Percentiles rank a stretch among this genome's conserved stretches.
These are phyloP conservation scores for Endocladia muricata DNA, from an alignment of 31 red algal species.

Conservation along the genomic window DNA sequence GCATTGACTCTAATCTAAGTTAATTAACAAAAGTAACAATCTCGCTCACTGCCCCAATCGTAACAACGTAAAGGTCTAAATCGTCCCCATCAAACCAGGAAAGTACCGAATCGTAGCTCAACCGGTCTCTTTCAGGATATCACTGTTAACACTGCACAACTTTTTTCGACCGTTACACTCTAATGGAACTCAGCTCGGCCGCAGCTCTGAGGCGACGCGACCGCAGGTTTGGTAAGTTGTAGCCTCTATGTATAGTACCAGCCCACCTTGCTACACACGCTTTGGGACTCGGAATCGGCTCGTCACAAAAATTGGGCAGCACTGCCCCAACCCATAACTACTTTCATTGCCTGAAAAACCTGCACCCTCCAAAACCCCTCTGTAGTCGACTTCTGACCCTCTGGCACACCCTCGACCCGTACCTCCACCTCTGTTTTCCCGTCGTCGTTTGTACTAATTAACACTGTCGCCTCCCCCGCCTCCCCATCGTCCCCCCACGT, in stretches of 20 bases:
- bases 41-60: neutral
- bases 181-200: too few relatives aligned
- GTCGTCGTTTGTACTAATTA: constrained; percentile 23
- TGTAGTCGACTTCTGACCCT: constrained; percentile 24
- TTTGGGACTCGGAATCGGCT: neutral
- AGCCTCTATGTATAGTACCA: neutral
- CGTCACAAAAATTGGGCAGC: constrained; percentile 41
- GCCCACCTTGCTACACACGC: neutral
- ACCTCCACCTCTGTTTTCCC: constrained; percentile 34
- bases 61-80: neutral
- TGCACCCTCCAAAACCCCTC: constrained; percentile 79
- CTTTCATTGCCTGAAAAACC: constrained; percentile 61
- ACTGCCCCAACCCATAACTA: constrained; percentile 75
- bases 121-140: too few relatives aligned
- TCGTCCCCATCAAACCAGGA: neutral
- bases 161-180: too few relatives aligned
- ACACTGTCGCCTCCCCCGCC: neutral
- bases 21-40: neutral
- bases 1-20: neutral
- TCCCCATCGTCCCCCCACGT: constrained; percentile 41
- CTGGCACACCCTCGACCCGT: constrained; percentile 22
- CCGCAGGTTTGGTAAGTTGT: neutral
- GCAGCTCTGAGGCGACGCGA: neutral
- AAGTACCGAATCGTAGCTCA: neutral
- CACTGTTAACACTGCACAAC: too few relatives aligned